Conservation (phyloP, 169 alveolate species). For the Plasmodium gaboni region DNA sequence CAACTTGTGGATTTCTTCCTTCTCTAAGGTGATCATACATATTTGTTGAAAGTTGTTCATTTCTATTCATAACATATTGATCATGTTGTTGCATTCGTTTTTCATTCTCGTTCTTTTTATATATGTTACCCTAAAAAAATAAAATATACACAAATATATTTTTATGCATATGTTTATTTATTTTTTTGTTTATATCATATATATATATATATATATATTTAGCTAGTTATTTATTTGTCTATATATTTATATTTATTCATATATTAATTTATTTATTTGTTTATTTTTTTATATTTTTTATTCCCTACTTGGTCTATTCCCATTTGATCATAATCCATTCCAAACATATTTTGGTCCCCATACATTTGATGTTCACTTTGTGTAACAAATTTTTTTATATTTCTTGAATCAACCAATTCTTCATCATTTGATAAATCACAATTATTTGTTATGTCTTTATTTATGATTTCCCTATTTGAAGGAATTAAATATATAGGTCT, state of each 20-base stretch:
- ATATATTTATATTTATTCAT: too few relatives aligned
- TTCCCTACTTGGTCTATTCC: slow-evolving; percentile 14
- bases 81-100: background rate
- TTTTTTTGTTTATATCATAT: too few relatives aligned
- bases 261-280: too few relatives aligned
- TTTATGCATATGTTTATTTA: too few relatives aligned
- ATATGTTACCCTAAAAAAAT: background rate
- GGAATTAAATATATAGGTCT: background rate
- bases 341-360: slow-evolving; percentile 5
- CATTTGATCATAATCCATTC: background rate
- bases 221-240: too few relatives aligned
- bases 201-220: too few relatives aligned
- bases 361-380: slow-evolving; percentile 54
- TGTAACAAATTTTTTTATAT: slow-evolving; percentile 10
- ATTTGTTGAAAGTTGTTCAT: slow-evolving; percentile 16
- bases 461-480: background rate
- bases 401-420: slow-evolving; percentile 13
- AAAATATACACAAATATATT: too few relatives aligned
- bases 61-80: background rate
- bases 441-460: background rate
- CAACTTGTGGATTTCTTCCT: slow-evolving; percentile 31
- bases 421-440: background rate
- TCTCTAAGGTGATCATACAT: slow-evolving; percentile 11
- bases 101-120: background rate
- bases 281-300: too few relatives aligned